Conservation (phyloP, 2,329 filamentous ascomycete genomes). For the Aspergillus sp. region DNA sequence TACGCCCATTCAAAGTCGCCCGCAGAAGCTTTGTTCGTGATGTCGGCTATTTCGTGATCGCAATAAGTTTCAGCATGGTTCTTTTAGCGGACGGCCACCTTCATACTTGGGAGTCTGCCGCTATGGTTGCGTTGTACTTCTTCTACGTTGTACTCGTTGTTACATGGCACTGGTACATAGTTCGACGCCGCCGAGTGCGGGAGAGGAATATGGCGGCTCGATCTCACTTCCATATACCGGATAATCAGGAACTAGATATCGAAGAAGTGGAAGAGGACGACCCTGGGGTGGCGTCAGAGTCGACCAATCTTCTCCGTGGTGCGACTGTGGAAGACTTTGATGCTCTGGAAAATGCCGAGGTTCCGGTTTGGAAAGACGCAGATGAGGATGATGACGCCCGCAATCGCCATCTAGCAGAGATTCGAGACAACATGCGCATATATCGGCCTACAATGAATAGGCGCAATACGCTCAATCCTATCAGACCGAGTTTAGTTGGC, state of each 20-base stretch:
- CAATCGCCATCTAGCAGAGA: conserved; percentile 69
- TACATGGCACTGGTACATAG: conserved; percentile 84
- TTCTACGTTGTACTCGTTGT: conserved; percentile 90
- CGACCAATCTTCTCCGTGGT: conserved; percentile 46
- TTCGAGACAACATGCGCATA: conserved; percentile 91
- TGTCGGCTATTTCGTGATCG: conserved; percentile 85
- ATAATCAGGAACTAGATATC: conserved; percentile 59
- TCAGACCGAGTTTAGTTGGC: conserved; percentile 88
- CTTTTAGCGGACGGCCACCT: conserved; percentile 84
- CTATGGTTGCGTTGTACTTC: conserved; percentile 88
- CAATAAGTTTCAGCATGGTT: conserved; percentile 80
- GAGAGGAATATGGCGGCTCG: conserved; percentile 71
- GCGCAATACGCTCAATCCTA: conserved; percentile 75
- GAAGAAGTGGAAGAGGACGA: conserved; percentile 59
- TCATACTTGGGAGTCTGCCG: conserved; percentile 81
- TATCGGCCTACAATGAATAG: conserved; percentile 67
- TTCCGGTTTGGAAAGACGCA: conserved; percentile 50
- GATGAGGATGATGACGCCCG: conserved; percentile 57
- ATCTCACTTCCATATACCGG: conserved; percentile 67
- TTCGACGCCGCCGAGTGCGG: conserved; percentile 60
- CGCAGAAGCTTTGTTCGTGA: conserved; percentile 88
- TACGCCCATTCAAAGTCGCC: conserved; percentile 90
- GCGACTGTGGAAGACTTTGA: conserved; percentile 64
- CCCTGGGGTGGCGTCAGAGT: conserved; percentile 46
- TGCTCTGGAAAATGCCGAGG: conserved; percentile 56